phyloP scores from a whole-genome alignment of 805 yeast species.

The Hanseniaspora guilliermondii region DNA sequence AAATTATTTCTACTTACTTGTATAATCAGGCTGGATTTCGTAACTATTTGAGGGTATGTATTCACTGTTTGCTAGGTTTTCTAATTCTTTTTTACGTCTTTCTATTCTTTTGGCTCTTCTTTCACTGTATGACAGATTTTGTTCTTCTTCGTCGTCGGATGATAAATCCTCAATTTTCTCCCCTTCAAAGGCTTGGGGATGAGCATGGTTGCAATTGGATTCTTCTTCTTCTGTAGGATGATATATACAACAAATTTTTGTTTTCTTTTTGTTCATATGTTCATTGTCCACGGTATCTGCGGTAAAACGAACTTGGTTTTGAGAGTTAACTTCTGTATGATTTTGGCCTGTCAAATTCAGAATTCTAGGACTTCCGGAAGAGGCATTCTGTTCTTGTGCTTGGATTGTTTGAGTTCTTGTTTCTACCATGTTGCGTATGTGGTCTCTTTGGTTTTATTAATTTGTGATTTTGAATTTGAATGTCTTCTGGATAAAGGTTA shows the following conservation, averaged over 20 bases:
- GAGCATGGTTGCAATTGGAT: slow-evolving; percentile 23
- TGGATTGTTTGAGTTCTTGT: background rate
- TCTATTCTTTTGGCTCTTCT: slow-evolving; percentile 27
- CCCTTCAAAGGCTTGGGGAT: slow-evolving; percentile 13
- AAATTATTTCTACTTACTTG: slow-evolving; percentile 13
- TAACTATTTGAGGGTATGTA: slow-evolving; percentile 66
- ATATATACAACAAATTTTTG: slow-evolving; percentile 81
- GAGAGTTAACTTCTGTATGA: background rate
- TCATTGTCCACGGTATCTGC: slow-evolving; percentile 86
- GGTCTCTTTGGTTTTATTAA: background rate
- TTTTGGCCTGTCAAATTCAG: background rate
- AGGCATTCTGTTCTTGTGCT: background rate
- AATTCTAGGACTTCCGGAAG: background rate
- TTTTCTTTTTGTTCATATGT: slow-evolving; percentile 71
- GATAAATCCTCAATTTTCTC: slow-evolving; percentile 16
- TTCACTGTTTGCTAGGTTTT: slow-evolving; percentile 17
- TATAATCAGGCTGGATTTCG: slow-evolving; percentile 68
- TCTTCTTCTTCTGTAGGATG: slow-evolving; percentile 50
- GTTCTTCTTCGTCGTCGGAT: slow-evolving; percentile 31
- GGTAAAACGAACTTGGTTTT: slow-evolving; percentile 64
- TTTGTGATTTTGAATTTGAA: background rate
- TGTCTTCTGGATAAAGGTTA: background rate
- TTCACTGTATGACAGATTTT: slow-evolving; percentile 25
- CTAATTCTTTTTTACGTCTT: slow-evolving; percentile 26
- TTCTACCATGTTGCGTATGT: background rate